Conservation (phyloP, 805 yeast species). For the Candida oleophila region DNA sequence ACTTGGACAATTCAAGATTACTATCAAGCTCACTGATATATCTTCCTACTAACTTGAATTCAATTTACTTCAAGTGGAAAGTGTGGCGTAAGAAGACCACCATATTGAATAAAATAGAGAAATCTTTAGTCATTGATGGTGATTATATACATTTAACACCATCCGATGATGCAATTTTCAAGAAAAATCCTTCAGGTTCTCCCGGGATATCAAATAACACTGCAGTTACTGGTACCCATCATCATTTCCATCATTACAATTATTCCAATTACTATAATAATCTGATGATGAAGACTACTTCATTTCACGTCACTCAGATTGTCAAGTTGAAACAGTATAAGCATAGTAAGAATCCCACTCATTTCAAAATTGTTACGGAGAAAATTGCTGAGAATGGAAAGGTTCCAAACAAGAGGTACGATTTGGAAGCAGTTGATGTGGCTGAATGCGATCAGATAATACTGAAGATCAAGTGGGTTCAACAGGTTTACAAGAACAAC, state of each 20-base stretch:
- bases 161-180: constrained; percentile 63
- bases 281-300: constrained; percentile 77
- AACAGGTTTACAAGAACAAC: constrained; percentile 48
- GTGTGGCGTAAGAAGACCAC: constrained; percentile 90
- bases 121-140: constrained; percentile 89
- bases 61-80: constrained; percentile 77
- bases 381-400: constrained; percentile 26
- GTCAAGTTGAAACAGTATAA: constrained; percentile 68
- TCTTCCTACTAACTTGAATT: constrained; percentile 37
- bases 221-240: constrained; percentile 23
- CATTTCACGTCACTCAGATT: constrained; percentile 66
- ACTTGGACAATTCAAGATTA: neutral
- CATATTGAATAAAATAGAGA: constrained; percentile 74
- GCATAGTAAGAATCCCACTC: constrained; percentile 59
- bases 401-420: constrained; percentile 61
- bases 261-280: constrained; percentile 51
- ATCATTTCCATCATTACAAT: constrained; percentile 38
- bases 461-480: constrained; percentile 58
- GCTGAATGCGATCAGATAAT: constrained; percentile 74
- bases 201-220: constrained; percentile 8
- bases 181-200: constrained; percentile 25
- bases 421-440: constrained; percentile 70
- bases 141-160: constrained; percentile 88
- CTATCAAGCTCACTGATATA: neutral
- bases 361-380: constrained; percentile 74